Evolutionary conservation across 139 green algal genomes (phyloP).

Genomic region (Chlorella sp.): DNA sequence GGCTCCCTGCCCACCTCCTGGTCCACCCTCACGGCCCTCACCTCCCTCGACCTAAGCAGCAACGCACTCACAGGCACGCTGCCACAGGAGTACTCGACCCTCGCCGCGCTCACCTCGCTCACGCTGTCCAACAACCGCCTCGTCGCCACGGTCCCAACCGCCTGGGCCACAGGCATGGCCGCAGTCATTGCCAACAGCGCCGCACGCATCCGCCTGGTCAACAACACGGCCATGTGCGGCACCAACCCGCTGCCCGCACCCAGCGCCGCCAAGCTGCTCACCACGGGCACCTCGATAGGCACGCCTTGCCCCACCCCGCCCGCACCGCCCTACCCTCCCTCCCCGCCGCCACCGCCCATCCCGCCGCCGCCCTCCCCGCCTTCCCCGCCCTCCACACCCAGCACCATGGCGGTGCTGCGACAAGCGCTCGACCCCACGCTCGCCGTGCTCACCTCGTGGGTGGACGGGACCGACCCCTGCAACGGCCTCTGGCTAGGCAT

Average conservation of each 20-base stretch:
- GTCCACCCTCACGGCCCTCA: background rate
- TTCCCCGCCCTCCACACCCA: background rate
- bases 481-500: background rate
- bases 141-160: slow-evolving; percentile 6
- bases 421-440: background rate
- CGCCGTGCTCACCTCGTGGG: background rate
- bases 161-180: slow-evolving; percentile 13
- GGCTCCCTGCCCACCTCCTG: slow-evolving; percentile 6
- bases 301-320: slow-evolving; percentile 7
- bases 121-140: slow-evolving; percentile 12
- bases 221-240: slow-evolving; percentile 1
- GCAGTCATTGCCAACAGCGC: background rate
- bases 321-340: background rate
- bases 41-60: background rate
- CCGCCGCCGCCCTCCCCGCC: background rate
- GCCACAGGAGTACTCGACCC: background rate
- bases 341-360: background rate
- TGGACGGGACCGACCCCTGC: slow-evolving; percentile 2
- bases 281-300: background rate
- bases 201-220: background rate
- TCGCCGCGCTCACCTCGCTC: background rate
- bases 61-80: slow-evolving; percentile 17
- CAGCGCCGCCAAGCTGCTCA: background rate
- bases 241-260: background rate
- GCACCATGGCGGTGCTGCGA: background rate